Conservation (phyloP, 1,139 yeast genomes). For the Pichia sp. region DNA sequence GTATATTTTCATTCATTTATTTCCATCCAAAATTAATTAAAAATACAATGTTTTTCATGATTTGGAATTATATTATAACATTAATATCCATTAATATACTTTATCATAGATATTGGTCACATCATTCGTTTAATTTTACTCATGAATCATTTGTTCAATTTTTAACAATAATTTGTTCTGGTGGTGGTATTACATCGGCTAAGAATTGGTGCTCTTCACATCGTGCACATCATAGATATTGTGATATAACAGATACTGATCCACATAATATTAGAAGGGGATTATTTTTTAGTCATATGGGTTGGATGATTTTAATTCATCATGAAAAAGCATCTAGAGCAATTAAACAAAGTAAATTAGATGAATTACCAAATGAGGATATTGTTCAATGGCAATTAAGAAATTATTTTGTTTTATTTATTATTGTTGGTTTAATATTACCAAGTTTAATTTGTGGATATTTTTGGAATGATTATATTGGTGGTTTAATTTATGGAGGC, state of each 20-base stretch:
- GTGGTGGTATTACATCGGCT: constrained; percentile 58
- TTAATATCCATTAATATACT: constrained; percentile 45
- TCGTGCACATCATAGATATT: constrained; percentile 63
- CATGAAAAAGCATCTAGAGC: constrained; percentile 36
- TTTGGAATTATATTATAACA: constrained; percentile 37
- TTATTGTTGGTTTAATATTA: constrained; percentile 41
- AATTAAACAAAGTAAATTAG: constrained; percentile 32
- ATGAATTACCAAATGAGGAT: constrained; percentile 31
- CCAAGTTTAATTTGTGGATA: constrained; percentile 44
- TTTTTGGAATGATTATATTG: constrained; percentile 42
- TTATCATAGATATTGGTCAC: constrained; percentile 64
- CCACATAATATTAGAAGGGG: constrained; percentile 62
- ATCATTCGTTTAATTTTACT: constrained; percentile 42
- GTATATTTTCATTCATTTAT: constrained; percentile 19
- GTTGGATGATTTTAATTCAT: constrained; percentile 56
- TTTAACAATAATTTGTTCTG: constrained; percentile 50
- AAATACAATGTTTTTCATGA: constrained; percentile 30
- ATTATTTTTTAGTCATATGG: constrained; percentile 53
- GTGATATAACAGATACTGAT: constrained; percentile 56
- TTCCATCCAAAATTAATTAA: constrained; percentile 20
- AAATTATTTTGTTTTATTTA: constrained; percentile 39
- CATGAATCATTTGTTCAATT: constrained; percentile 34
- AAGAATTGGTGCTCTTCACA: constrained; percentile 62
- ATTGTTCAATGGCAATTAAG: constrained; percentile 55
- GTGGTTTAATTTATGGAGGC: constrained; percentile 60